Base-by-base conservation (phyloP, 768 basidiomycete genomes). In the Boletus sensibilis region DNA sequence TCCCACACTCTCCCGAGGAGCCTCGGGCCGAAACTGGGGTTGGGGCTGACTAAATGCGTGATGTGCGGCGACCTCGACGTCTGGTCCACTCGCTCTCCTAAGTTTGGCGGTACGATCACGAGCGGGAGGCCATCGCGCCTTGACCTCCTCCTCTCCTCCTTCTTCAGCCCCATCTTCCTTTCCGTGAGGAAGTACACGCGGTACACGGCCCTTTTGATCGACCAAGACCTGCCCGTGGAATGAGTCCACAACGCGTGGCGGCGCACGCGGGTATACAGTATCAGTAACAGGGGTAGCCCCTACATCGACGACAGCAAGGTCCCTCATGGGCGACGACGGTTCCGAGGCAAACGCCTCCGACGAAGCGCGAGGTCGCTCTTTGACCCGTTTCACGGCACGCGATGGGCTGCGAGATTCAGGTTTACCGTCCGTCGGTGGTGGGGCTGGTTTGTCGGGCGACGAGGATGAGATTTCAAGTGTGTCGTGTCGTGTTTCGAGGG, bases 211-310 rank as follows among this genome's bases (percentile, higher is more conserved):
- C 6, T 43, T 56, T 47, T 42, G 55, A 41, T 66, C 58, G 7
- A 66, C 68, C 41, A 70, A 43, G 3, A 64, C 60, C 38, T 57
- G 55, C 0, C 68, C 61, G 4, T 43, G 54, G 2, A 70, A 4
- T 4, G 56, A 59, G 5, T 68, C 35, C 20, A 61, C 66, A 9
- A 66, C 3, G 10, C 61, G 68, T 1, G 68, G 68, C 3, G 68
- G 68, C 8, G 60, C 64, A n/a, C 56, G 62, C 9, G 53, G 42
- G 21, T 52, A 33, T 23, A 38, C 31, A 9, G 52, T 7, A 10
- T 35, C 2, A n/a, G 40, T 7, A 25, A 53, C 29, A 12, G 50
- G 20, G 21, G 29, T 0, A 41, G 4, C 43, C 12, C 4, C 33
- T 31, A 20, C 20, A 46, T 20, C 12, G 3, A 20, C 29, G 1